phyloP scores from a whole-genome alignment of 2,329 filamentous ascomycete species.

The Claviceps quebecensis region DNA sequence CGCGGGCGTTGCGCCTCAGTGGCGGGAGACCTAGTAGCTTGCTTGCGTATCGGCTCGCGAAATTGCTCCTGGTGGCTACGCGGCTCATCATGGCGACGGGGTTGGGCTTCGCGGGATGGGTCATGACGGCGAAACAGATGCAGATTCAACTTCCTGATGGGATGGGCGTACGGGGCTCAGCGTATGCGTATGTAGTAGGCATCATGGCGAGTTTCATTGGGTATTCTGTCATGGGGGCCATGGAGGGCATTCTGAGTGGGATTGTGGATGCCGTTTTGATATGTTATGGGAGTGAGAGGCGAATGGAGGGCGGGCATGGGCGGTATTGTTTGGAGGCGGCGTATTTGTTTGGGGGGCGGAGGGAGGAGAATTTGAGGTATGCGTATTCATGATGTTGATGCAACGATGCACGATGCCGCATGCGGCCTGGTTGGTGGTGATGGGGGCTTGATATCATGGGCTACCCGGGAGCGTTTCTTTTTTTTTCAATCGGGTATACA shows the following conservation, averaged over 20 bases:
- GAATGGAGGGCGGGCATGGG: conserved; percentile 49
- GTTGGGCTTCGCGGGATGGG: conserved; percentile 92
- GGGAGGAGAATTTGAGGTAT: conserved; percentile 7
- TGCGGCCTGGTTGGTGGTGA: no score
- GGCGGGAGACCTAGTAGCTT: conserved; percentile 37
- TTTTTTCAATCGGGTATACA: no score
- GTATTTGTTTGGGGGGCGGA: conserved; percentile 62
- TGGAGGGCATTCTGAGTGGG: conserved; percentile 76
- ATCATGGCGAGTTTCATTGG: conserved; percentile 88
- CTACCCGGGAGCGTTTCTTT: no score
- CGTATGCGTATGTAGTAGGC: conserved; percentile 91
- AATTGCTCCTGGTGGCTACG: conserved; percentile 80
- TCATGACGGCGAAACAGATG: conserved; percentile 74
- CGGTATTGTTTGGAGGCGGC: conserved; percentile 88
- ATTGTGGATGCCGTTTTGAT: conserved; percentile 81
- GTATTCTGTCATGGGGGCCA: conserved; percentile 81
- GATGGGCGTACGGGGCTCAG: conserved; percentile 53
- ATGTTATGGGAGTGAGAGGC: conserved; percentile 85
- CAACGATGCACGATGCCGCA: no score
- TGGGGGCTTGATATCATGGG: no score
- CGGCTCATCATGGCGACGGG: conserved; percentile 82
- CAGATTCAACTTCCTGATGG: conserved; percentile 42
- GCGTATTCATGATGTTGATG: conserved; percentile 1
- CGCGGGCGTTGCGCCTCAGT: conserved; percentile 32
- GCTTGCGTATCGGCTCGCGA: conserved; percentile 81